phyloP scores from a whole-genome alignment of 1,139 yeast genomes.

The Hyphopichia khmerensis region DNA sequence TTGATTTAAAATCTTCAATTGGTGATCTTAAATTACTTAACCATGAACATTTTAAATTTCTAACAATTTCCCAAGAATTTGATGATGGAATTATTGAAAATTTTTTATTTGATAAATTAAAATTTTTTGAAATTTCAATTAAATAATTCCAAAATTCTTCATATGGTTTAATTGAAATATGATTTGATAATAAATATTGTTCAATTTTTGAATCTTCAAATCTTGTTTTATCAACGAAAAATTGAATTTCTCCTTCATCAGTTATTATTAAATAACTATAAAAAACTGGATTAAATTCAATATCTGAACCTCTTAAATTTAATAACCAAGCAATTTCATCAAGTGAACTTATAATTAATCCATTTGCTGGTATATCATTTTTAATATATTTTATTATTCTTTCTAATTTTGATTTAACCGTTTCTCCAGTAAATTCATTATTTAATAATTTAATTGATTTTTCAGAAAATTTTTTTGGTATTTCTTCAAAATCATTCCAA shows the following conservation, averaged over 20 bases:
- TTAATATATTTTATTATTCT: constrained; percentile 45
- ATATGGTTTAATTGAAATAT: constrained; percentile 53
- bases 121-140: constrained; percentile 38
- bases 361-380: constrained; percentile 34
- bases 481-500: constrained; percentile 58
- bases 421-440: constrained; percentile 49
- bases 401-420: constrained; percentile 41
- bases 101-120: constrained; percentile 37
- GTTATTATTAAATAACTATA: constrained; percentile 72
- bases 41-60: constrained; percentile 43
- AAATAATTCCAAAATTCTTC: constrained; percentile 56
- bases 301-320: constrained; percentile 76
- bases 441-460: constrained; percentile 42
- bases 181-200: constrained; percentile 33
- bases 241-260: constrained; percentile 41
- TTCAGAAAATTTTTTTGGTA: constrained; percentile 30
- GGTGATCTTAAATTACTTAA: constrained; percentile 55
- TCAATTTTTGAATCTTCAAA: constrained; percentile 28
- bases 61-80: constrained; percentile 80
- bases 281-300: constrained; percentile 89
- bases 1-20: constrained; percentile 71
- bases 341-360: constrained; percentile 65
- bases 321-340: constrained; percentile 95
- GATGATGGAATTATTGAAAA: constrained; percentile 58
- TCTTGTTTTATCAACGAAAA: constrained; percentile 46